Base-by-base conservation (phyloP, 106 monocot species). In the Phalaenopsis aphrodite region DNA sequence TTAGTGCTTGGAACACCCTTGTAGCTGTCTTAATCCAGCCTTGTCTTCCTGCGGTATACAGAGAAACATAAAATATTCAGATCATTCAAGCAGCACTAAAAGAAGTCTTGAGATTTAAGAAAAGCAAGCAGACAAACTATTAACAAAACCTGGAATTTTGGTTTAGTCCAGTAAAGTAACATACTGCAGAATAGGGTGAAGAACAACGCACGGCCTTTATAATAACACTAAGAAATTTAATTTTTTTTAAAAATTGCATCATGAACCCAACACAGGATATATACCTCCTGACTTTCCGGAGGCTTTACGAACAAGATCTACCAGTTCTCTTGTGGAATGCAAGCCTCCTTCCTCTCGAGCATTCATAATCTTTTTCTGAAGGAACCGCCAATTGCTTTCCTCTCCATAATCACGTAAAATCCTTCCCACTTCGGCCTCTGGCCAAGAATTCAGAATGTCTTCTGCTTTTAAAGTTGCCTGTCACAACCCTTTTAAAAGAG, bases 1-100 rank as follows among this genome's bases (percentile, higher is more conserved):
- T 88, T 8, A 95, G 85, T n/a, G 95, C 91, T 66, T 99, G 99
- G 78, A 99, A 99, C 23, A 99, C 94, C 75, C 99, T 82, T 79
- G 94, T 93, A 0, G 93, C 94, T 42, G 93, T 95, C 84, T 99
- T 99, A 61, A 95, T 93, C 95, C 94, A 99, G 77, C 99, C 99
- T 68, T 90, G 88, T 79, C 99, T 88, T 5, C 99, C 99, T 95
- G 87, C 81, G 88, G 18, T 79, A 43, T 45, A 74, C 4, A 45
- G 74, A 4, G 74, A 74, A 74, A 10, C 19, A 74, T 42, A 7
- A 45, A 43, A 42, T 45, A 45, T 43, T 74, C 74, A 74, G 19
- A 74, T 74, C 42, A 43, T 45, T 18, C 1, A 74, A 74, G 74
- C 42, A 42, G 17, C 7, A 8, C 61, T 8, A 39, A 42, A 81